Base-by-base conservation (phyloP, 495 filamentous ascomycete species). In the Lasiosphaeris hirsuta region DNA sequence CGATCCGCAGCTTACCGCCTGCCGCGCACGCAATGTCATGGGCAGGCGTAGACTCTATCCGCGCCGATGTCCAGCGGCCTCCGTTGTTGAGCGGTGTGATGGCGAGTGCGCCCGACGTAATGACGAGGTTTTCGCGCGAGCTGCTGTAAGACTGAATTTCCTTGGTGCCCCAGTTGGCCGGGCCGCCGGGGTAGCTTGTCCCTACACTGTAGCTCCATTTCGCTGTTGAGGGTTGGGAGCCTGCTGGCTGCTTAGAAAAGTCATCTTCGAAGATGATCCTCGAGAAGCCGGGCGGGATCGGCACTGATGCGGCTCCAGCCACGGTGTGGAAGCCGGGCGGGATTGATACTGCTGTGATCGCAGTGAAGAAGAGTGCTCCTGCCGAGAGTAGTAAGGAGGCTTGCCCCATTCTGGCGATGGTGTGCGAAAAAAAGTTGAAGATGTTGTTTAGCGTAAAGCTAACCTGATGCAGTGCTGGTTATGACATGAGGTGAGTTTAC, bases 11-110 rank as follows among this genome's bases (percentile, higher is more conserved):
- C 38, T 61, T 59, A 7, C 50, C 48, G 33, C 76, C 74, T 1
- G 69, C 63, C 0, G 65, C 38, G 6, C 74, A 72, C 18, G 67
- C 66, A 62, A 75, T 73, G 19, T 69, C 60, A 44, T 68, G 60
- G 14, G 40, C 39, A 0, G 51, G 17, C 18, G 39, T 68, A 34
- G 68, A 65, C 65, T 79, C 75, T 47, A 80, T 65, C 8, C 76
- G 74, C 11, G 71, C 71, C 1, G 76, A 79, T 0, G 74, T 78
- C 76, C 77, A 80, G n/a, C 45, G 11, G 14, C 58, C 57, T 0
- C 34, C 14, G 14, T 39, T 39, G 44, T 51, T 54, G 7, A 61
- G 11, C 4, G 63, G 63, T 8, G 57, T 66, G 41, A 66, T 66
- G 40, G 37, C 46, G 17, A 66, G 54, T 3, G 63, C 61, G 1